These are phyloP conservation scores for Trichoderma gracile DNA, from an alignment of 2,329 filamentous ascomycete species.

Conservation along the genomic window DNA sequence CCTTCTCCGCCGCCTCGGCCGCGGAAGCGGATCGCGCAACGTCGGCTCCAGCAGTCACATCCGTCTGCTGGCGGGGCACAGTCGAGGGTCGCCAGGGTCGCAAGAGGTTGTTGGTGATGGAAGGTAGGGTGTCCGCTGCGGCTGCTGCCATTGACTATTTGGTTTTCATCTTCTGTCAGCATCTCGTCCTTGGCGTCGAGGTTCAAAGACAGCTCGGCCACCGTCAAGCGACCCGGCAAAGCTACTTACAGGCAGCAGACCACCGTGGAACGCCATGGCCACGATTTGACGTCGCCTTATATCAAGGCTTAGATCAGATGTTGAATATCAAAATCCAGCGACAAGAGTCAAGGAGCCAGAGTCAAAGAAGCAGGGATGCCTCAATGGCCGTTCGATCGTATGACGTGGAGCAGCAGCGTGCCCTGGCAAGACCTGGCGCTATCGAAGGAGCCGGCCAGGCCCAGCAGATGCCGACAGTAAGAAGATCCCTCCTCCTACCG, in stretches of 20 bases:
- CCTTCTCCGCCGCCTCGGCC: constrained; percentile 19
- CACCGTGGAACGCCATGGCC: constrained; percentile 23
- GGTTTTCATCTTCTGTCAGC: neutral
- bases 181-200: neutral
- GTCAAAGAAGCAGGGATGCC: neutral
- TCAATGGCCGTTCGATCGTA: constrained; percentile 14
- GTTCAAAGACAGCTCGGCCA: neutral
- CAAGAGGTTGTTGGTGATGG: constrained; percentile 45
- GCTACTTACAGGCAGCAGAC: constrained; percentile 33
- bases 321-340: constrained; percentile 1
- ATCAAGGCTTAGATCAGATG: neutral
- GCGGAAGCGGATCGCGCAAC: constrained; percentile 23
- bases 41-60: constrained; percentile 20
- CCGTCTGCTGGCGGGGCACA: constrained; percentile 25
- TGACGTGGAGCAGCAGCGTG: constrained; percentile 26
- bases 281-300: constrained; percentile 16
- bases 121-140: constrained; percentile 49
- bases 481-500: neutral
- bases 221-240: neutral
- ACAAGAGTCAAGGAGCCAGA: neutral
- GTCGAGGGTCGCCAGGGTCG: constrained; percentile 38
- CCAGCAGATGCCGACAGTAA: constrained; percentile 4
- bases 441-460: constrained; percentile 9
- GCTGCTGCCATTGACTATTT: constrained; percentile 42
- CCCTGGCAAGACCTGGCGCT: constrained; percentile 17